These are phyloP conservation scores for Debaryomycetaceae sp. DNA, from an alignment of 1,139 yeast genomes.

Conservation along the genomic window DNA sequence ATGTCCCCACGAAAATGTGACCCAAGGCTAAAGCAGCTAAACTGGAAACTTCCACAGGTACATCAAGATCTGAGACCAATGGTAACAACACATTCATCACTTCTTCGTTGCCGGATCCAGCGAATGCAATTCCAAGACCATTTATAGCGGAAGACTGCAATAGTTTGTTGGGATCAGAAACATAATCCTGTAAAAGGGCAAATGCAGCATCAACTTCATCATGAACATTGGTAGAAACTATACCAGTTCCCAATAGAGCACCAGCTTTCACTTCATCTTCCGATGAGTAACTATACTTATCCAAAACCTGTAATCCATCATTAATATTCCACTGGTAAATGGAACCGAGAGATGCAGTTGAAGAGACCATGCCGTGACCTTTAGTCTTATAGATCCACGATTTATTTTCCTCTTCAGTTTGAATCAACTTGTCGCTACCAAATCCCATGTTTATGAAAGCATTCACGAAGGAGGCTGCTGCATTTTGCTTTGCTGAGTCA, in stretches of 20 bases:
- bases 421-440: slow-evolving; percentile 78
- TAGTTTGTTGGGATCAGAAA: slow-evolving; percentile 46
- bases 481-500: slow-evolving; percentile 92
- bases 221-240: slow-evolving; percentile 90
- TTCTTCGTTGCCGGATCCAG: slow-evolving; percentile 89
- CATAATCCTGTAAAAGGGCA: slow-evolving; percentile 79
- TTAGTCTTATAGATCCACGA: slow-evolving; percentile 92
- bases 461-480: slow-evolving; percentile 94
- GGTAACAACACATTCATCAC: slow-evolving; percentile 76
- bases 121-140: slow-evolving; percentile 92
- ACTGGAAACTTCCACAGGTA: slow-evolving; percentile 74
- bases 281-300: slow-evolving; percentile 81
- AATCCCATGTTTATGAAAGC: slow-evolving; percentile 89
- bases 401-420: slow-evolving; percentile 67
- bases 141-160: slow-evolving; percentile 79
- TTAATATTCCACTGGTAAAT: slow-evolving; percentile 88
- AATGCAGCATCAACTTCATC: slow-evolving; percentile 95
- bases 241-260: slow-evolving; percentile 92
- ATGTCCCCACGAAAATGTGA: slow-evolving; percentile 92
- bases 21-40: slow-evolving; percentile 91
- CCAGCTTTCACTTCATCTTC: slow-evolving; percentile 94
- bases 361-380: slow-evolving; percentile 89
- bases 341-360: slow-evolving; percentile 90
- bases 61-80: slow-evolving; percentile 76
- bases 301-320: slow-evolving; percentile 86